phyloP scores from a whole-genome alignment of 1,284 basidiomycete species.

The Tilletia indica region DNA sequence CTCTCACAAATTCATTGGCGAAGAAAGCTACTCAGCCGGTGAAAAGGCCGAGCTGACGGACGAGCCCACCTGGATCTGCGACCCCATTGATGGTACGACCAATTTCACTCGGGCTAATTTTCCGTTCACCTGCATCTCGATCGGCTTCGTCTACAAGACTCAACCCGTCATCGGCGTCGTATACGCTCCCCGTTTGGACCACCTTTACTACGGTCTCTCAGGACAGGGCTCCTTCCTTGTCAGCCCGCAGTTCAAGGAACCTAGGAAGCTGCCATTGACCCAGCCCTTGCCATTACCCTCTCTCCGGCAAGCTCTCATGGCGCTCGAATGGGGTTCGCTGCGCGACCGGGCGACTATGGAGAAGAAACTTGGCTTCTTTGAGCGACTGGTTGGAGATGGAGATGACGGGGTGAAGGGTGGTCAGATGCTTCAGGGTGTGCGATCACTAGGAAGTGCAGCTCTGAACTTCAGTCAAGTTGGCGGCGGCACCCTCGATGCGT shows the following conservation, averaged over 20 bases:
- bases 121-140: slow-evolving; percentile 83
- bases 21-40: slow-evolving; percentile 78
- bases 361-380: slow-evolving; percentile 71
- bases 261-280: slow-evolving; percentile 64
- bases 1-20: slow-evolving; percentile 82
- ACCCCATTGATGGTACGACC: slow-evolving; percentile 76
- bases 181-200: slow-evolving; percentile 23
- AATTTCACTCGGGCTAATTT: slow-evolving; percentile 58
- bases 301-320: slow-evolving; percentile 78
- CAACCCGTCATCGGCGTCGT: slow-evolving; percentile 70
- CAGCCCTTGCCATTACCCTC: slow-evolving; percentile 69
- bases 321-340: slow-evolving; percentile 89
- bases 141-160: slow-evolving; percentile 80
- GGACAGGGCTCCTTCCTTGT: slow-evolving; percentile 77
- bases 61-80: slow-evolving; percentile 86
- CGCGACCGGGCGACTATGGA: slow-evolving; percentile 61
- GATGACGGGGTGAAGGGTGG: slow-evolving; percentile 66
- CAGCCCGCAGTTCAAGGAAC: slow-evolving; percentile 56
- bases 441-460: slow-evolving; percentile 47
- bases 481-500: slow-evolving; percentile 45
- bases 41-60: slow-evolving; percentile 72
- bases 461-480: slow-evolving; percentile 50
- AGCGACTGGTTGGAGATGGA: slow-evolving; percentile 73
- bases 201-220: slow-evolving; percentile 75
- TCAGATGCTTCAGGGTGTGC: slow-evolving; percentile 73